These are phyloP conservation scores for Daldinia childiae DNA, from an alignment of 495 filamentous ascomycete genomes.

Conservation along the genomic window DNA sequence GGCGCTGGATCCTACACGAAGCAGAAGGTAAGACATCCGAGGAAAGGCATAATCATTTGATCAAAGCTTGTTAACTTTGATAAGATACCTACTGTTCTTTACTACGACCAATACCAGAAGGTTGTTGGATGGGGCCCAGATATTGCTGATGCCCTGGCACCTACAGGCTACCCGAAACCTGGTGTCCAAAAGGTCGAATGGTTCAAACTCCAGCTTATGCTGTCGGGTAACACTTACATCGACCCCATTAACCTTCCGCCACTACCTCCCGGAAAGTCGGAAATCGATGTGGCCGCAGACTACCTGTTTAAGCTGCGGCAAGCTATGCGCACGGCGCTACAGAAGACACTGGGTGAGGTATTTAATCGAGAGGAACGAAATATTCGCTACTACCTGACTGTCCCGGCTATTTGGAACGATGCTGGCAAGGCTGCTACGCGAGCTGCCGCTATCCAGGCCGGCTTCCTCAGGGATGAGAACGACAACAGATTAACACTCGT, in stretches of 20 bases:
- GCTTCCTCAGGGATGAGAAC: slow-evolving; percentile 78
- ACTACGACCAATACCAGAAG: slow-evolving; percentile 81
- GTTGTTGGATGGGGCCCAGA: slow-evolving; percentile 81
- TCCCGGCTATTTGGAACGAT: slow-evolving; percentile 81
- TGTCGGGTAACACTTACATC: slow-evolving; percentile 81
- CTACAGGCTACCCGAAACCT: slow-evolving; percentile 78
- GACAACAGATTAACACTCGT: slow-evolving; percentile 77
- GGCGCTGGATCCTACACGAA: slow-evolving; percentile 79
- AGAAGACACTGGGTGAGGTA: slow-evolving; percentile 80
- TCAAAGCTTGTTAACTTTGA: slow-evolving; percentile 28
- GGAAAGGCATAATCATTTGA: not conserved
- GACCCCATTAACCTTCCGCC: slow-evolving; percentile 81
- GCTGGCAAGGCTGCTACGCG: slow-evolving; percentile 77
- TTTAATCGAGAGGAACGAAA: slow-evolving; percentile 80
- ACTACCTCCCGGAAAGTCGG: slow-evolving; percentile 77
- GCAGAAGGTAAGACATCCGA: slow-evolving; percentile 66
- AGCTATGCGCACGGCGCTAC: slow-evolving; percentile 75
- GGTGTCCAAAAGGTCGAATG: slow-evolving; percentile 82
- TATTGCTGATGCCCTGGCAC: slow-evolving; percentile 77
- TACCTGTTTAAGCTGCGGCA: slow-evolving; percentile 80
- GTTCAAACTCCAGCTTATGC: slow-evolving; percentile 83
- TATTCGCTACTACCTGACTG: slow-evolving; percentile 77
- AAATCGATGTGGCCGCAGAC: slow-evolving; percentile 80
- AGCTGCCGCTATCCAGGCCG: slow-evolving; percentile 77
- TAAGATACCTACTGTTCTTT: slow-evolving; percentile 77